A percentile compares a stretch with the other conserved stretches of the same genome.
Evolutionary conservation across 208 protist species (phyloP).

Genomic region (Trichomonas vaginalis): DNA sequence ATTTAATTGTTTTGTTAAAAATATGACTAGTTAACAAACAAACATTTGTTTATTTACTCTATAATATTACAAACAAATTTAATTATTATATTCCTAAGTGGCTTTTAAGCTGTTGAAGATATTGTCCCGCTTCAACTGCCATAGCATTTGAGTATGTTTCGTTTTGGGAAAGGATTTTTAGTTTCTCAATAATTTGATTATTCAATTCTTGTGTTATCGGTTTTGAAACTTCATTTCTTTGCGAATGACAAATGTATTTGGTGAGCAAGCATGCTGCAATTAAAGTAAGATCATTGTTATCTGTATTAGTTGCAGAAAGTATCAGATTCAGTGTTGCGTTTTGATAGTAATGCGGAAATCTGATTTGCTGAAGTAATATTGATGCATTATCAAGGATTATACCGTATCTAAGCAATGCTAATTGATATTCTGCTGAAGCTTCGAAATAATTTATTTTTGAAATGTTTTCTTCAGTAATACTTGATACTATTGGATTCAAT

Average conservation of each 20-base stretch:
- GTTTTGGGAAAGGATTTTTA: neutral
- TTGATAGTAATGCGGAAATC: neutral
- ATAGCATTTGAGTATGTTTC: neutral
- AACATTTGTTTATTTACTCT: no score
- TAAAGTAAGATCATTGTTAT: neutral
- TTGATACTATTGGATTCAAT: neutral
- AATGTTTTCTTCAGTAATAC: neutral
- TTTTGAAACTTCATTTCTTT: neutral
- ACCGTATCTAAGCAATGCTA: neutral
- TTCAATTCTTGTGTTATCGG: neutral
- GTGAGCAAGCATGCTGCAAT: neutral
- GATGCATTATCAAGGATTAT: neutral
- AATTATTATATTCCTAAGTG: no score
- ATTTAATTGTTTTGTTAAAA: no score
- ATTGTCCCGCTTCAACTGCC: neutral
- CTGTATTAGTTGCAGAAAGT: neutral
- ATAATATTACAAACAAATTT: no score
- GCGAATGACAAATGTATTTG: neutral
- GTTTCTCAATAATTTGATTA: neutral
- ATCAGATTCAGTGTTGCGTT: neutral
- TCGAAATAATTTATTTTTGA: neutral
- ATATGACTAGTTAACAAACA: no score
- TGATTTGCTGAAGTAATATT: neutral
- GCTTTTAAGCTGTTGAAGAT: neutral
- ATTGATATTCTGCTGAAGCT: neutral